Percentiles rank a stretch among this genome's conserved stretches.
Evolutionary conservation across 495 filamentous ascomycete genomes (phyloP).

Genomic region (Trichocladium uniseriatum): DNA sequence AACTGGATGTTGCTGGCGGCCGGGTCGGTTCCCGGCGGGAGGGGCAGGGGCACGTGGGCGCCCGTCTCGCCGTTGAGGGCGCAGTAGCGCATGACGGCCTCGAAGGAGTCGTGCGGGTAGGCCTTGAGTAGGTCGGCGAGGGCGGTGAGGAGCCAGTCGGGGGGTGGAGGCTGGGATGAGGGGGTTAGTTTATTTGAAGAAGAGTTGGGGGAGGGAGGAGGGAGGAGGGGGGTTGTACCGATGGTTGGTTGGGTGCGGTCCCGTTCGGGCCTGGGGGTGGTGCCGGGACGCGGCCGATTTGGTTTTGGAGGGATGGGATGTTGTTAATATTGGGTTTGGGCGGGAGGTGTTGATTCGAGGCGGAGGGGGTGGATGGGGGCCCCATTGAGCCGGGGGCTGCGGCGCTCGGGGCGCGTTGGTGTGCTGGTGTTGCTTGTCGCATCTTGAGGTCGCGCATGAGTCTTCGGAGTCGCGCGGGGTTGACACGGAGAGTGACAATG

Average conservation of each 20-base stretch:
- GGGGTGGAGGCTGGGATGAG: conserved; percentile 57
- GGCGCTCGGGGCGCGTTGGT: conserved; percentile 44
- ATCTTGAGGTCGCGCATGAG: conserved; percentile 38
- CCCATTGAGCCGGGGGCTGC: conserved; percentile 52
- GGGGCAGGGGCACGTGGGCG: conserved; percentile 38
- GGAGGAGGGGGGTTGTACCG: conserved; percentile 42
- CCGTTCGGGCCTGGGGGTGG: conserved; percentile 49
- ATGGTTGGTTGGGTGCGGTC: conserved; percentile 37
- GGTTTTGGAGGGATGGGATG: conserved; percentile 33
- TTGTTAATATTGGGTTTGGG: conserved; percentile 20
- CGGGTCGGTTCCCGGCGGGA: conserved; percentile 32
- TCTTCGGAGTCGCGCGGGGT: conserved; percentile 52
- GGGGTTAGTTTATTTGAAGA: neutral
- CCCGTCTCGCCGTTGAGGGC: conserved; percentile 61
- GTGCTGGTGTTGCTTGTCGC: conserved; percentile 39
- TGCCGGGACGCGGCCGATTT: conserved; percentile 57
- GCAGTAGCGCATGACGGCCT: conserved; percentile 78
- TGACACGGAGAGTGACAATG: conserved; percentile 64
- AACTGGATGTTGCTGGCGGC: conserved; percentile 46
- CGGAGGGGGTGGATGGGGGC: conserved; percentile 41
- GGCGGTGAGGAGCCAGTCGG: conserved; percentile 64
- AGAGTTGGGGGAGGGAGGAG: neutral
- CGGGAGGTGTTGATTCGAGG: conserved; percentile 19
- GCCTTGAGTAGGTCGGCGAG: conserved; percentile 51
- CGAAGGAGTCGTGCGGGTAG: conserved; percentile 73